Conservation (phyloP, 2,329 filamentous ascomycete species). For the Trichoderma arundinaceum region DNA sequence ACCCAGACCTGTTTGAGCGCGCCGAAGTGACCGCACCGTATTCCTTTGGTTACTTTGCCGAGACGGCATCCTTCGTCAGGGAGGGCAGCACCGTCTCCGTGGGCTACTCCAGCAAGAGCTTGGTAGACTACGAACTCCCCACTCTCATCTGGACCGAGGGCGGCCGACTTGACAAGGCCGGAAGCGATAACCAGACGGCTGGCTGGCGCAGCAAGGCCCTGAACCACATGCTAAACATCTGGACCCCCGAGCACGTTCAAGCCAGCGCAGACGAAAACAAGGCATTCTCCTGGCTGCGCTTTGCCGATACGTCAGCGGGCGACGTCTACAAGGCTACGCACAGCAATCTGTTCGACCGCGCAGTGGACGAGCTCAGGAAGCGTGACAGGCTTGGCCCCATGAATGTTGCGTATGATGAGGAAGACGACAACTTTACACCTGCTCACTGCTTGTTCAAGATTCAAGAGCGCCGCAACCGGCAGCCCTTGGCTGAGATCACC, state of each 20-base stretch:
- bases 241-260: conserved; percentile 78
- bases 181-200: conserved; percentile 73
- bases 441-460: conserved; percentile 84
- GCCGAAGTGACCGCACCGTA: conserved; percentile 89
- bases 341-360: conserved; percentile 74
- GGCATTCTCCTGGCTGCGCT: conserved; percentile 88
- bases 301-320: conserved; percentile 75
- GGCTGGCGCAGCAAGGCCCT: conserved; percentile 83
- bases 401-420: conserved; percentile 72
- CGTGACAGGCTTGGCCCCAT: conserved; percentile 68
- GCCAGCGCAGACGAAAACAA: conserved; percentile 65
- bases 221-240: conserved; percentile 86
- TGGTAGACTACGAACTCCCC: conserved; percentile 85
- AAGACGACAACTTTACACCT: conserved; percentile 68
- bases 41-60: conserved; percentile 84
- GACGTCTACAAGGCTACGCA: conserved; percentile 76
- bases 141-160: conserved; percentile 80
- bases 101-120: conserved; percentile 83
- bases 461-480: conserved; percentile 68
- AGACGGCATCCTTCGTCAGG: conserved; percentile 92
- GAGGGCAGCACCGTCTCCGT: conserved; percentile 82
- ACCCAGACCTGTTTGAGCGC: conserved; percentile 94
- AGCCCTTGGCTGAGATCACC: conserved; percentile 71
- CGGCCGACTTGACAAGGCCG: conserved; percentile 75
- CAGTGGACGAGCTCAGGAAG: conserved; percentile 63